Evolutionary conservation across 495 filamentous ascomycete genomes (phyloP).

Genomic region (Ramalina intermedia): DNA sequence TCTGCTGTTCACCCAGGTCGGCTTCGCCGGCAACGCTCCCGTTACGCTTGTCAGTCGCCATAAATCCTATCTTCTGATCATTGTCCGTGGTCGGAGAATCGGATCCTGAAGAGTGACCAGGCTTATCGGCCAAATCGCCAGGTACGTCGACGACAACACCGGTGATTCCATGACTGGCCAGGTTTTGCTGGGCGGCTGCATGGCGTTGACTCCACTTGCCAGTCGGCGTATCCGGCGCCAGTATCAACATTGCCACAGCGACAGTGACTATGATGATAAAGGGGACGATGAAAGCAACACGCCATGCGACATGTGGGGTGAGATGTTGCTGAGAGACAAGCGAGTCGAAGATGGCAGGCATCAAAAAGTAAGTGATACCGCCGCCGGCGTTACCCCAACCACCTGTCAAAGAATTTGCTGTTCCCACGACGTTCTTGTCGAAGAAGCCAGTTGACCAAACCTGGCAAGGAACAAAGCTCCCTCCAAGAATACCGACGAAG

Average conservation of each 20-base stretch:
- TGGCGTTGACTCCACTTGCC: conserved; percentile 71
- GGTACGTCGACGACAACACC: conserved; percentile 34
- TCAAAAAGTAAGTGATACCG: conserved; percentile 77
- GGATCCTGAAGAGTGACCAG: conserved; percentile 19
- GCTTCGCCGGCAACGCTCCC: conserved; percentile 32
- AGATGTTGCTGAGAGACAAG: conserved; percentile 47
- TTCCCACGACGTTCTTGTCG: conserved; percentile 88
- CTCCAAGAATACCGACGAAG: conserved; percentile 88
- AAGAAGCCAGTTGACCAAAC: conserved; percentile 95
- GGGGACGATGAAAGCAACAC: conserved; percentile 71
- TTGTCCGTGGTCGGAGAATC: conserved; percentile 20
- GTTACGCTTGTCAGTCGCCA: conserved; percentile 25
- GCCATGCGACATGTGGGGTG: conserved; percentile 58
- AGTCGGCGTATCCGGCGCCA: conserved; percentile 74
- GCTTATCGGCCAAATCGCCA: conserved; percentile 42
- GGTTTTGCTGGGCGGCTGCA: conserved; percentile 29
- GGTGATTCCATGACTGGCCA: conserved; percentile 25
- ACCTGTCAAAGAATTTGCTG: conserved; percentile 74
- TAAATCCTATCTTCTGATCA: conserved; percentile 28
- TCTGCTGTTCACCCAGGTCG: conserved; percentile 37
- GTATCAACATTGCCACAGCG: conserved; percentile 53
- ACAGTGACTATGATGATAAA: conserved; percentile 56
- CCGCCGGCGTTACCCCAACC: conserved; percentile 86
- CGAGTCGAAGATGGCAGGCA: conserved; percentile 83
- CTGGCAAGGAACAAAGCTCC: conserved; percentile 84